Base-by-base conservation (phyloP, 768 basidiomycete species). In the Cantharellus anzutake region DNA sequence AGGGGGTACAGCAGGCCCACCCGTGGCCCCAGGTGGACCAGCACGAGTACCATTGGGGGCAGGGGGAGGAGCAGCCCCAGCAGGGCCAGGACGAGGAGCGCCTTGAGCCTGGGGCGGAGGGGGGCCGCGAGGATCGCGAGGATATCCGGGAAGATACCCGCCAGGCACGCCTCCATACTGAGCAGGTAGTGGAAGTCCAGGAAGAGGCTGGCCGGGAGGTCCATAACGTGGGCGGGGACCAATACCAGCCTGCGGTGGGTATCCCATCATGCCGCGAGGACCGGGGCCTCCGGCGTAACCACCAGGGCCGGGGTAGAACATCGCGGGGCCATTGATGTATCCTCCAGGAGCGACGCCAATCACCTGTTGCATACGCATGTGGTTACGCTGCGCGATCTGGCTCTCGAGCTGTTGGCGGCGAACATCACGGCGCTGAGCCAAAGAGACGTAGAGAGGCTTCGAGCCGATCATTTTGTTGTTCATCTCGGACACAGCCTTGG, bases 391-490 rank as follows among this genome's bases (percentile, higher is more conserved):
- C 64, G 90, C 90, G 69, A 97, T 93, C 78, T 98, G 96, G 69
- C 87, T 92, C 76, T 98, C 96, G 66, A 99, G 80, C 71, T 98
- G 93, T 72, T 98, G 94, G 68, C 93, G 82, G 71, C 96, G 88
- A 68, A 96, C 88, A 69, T 99, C 96, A 63, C 92, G 91, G 65
- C 94, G 90, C 71, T 99, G 96, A 65, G 96, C 96, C 65, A 98
- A 83, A 48, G 94, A 93, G 70, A 99, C 96, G 69, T 98, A 99
- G 67, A 99, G 81, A 58, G 96, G 96, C 75, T 99, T 99, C 65
- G 84, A 81, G 63, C 94, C 94, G 68, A 98, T 89, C 84, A 98
- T 98, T 76, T 94, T 94, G 81, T 96, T 97, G 80, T 99, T 99
- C 92, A 99, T 96, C 77, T 99, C 96, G 59, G 91, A 88, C 62